Conservation (phyloP, 2,329 filamentous ascomycete species). For the Geosmithia flava region DNA sequence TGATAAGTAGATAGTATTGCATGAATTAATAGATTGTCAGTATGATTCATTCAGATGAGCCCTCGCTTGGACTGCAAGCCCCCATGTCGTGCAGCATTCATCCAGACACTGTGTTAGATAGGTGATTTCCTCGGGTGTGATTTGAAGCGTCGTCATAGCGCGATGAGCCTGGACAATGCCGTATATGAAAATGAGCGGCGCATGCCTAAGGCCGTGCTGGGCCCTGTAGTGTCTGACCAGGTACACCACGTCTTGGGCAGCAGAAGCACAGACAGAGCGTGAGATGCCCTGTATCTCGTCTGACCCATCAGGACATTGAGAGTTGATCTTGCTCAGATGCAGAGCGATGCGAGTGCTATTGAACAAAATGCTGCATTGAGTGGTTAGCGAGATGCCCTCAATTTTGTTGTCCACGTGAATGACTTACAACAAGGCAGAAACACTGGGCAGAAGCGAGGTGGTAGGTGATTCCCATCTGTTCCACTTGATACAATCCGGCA, state of each 20-base stretch:
- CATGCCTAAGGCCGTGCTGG: slow-evolving; percentile 9
- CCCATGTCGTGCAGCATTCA: neutral
- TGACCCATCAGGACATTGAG: neutral
- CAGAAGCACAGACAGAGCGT: slow-evolving; percentile 6
- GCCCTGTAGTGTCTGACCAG: slow-evolving; percentile 9
- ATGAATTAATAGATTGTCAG: too few relatives aligned
- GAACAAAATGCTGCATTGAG: slow-evolving; percentile 7
- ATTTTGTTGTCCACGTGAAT: too few relatives aligned
- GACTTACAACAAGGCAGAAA: slow-evolving; percentile 10
- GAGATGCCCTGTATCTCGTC: slow-evolving; percentile 1
- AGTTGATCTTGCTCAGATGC: slow-evolving; percentile 8
- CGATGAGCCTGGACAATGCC: slow-evolving; percentile 9
- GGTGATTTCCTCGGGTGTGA: neutral
- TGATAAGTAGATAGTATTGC: too few relatives aligned
- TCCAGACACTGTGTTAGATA: neutral
- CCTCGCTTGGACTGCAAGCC: neutral
- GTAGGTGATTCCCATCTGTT: slow-evolving; percentile 8
- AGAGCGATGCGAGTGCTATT: slow-evolving; percentile 12
- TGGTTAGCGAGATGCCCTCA: too few relatives aligned
- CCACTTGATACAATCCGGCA: slow-evolving; percentile 8
- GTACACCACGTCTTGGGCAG: slow-evolving; percentile 9
- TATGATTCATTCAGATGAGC: neutral
- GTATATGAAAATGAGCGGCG: slow-evolving; percentile 11
- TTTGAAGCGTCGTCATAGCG: neutral
- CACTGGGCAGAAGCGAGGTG: slow-evolving; percentile 6